Base-by-base conservation (phyloP, 139 green algal genomes). In the Chloropicon primus region DNA sequence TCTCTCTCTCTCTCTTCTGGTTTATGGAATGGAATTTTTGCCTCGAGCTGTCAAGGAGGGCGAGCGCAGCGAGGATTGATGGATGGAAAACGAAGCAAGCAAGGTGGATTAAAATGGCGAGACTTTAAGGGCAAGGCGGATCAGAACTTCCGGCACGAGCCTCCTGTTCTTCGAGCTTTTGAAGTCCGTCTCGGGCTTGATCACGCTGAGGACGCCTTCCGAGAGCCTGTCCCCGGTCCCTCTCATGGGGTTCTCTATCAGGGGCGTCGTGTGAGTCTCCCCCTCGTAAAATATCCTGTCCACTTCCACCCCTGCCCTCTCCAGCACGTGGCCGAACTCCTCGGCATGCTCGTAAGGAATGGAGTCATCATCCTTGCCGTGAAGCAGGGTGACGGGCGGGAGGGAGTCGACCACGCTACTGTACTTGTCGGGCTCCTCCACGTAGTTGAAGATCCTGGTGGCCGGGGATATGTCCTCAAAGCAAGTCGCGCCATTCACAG, bases 361-460 rank as follows among this genome's bases (percentile, higher is more conserved):
- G 1, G 84, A 88, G 74, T 90, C 90, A 81, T 97, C 92, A 0
- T 76, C 41, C 0, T 86, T 93, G 53, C 91, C 92, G 76, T 97
- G 92, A 74, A 97, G 41, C 5, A 97, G 84, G 62, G 93, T 72
- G n/a, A 91, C 54, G 3, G 80, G 78, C 10, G 91, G 91, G 78
- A 82, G 2, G 76, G 25, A 72, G 23, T 72, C 74, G 10, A 25
- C 74, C 5, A 78, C 23, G 24, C 10, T 26, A 10, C 21, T 62
- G 41, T 62, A 62, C 27, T 72, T 78, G 22, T 3, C 74, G 74
- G 23, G 28, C 21, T 26, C 74, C 23, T 78, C 28, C 10, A 25
- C 28, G 24, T 27, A 74, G 71, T 10, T 26, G 71, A 74, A 27
- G 3, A 74, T 21, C 24, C 71, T 27, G 17, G 17, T 26, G 3